These are phyloP conservation scores for Pseudozyma flocculosa DNA, from an alignment of 1,284 basidiomycete species.

Conservation along the genomic window DNA sequence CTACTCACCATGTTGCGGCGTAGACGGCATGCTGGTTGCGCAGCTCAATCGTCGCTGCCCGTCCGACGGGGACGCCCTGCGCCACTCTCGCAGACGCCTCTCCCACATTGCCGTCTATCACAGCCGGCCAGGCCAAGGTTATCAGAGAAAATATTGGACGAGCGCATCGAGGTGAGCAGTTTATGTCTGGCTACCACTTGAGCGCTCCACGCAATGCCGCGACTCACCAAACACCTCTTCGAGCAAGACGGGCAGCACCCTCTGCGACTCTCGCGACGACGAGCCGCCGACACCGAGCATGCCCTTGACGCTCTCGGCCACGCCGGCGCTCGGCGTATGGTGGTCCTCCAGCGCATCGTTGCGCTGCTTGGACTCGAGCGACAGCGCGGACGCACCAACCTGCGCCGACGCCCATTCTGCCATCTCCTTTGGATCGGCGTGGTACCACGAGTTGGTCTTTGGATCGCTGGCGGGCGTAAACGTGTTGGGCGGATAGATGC, in stretches of 20 bases:
- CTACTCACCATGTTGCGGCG: conserved; percentile 80
- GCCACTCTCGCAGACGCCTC: conserved; percentile 68
- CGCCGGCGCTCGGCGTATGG: conserved; percentile 34
- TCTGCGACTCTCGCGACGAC: neutral
- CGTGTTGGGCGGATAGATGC: conserved; percentile 62
- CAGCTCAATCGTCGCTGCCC: conserved; percentile 79
- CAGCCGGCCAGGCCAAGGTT: no score
- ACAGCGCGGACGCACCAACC: conserved; percentile 69
- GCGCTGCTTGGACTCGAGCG: conserved; percentile 4
- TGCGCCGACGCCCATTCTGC: conserved; percentile 75
- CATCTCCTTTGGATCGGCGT: conserved; percentile 82
- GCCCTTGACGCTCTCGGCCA: conserved; percentile 23
- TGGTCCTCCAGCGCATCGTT: conserved; percentile 10
- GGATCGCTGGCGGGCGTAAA: conserved; percentile 90
- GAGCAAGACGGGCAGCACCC: conserved; percentile 48
- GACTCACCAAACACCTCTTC: conserved; percentile 52
- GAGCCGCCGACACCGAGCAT: conserved; percentile 15
- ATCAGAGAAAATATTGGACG: no score
- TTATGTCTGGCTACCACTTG: no score
- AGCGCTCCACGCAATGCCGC: no score
- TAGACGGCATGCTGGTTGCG: conserved; percentile 95
- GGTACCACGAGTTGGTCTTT: conserved; percentile 75
- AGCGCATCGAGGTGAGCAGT: no score
- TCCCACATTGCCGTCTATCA: conserved; percentile 73
- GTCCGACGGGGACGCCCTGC: conserved; percentile 81